Conservation (phyloP, 2,329 filamentous ascomycete species). For the Albifimbria verrucaria region DNA sequence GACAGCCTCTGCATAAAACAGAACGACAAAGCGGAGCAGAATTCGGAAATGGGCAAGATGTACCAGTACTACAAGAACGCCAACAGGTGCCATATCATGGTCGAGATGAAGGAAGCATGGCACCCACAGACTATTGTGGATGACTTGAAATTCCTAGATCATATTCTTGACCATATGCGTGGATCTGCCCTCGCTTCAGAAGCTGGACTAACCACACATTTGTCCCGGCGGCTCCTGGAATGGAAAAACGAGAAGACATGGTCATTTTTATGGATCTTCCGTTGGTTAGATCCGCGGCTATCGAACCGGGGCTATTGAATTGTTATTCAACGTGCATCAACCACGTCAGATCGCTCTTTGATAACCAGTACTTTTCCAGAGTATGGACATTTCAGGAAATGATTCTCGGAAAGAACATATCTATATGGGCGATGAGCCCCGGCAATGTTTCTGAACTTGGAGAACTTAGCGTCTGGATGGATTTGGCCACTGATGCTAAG, state of each 20-base stretch:
- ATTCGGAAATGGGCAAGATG: not conserved
- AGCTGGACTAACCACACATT: not conserved
- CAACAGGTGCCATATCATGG: constrained; percentile 12
- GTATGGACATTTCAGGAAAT: constrained; percentile 28
- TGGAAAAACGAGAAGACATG: not conserved
- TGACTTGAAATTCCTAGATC: constrained; percentile 25
- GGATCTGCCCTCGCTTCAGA: not conserved
- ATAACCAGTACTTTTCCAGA: constrained; percentile 21
- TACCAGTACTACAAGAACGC: not conserved
- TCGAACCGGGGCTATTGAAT: constrained; percentile 1
- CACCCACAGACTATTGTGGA: constrained; percentile 25
- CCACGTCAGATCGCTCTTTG: constrained; percentile 14
- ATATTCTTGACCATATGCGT: constrained; percentile 34
- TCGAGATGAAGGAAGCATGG: constrained; percentile 28
- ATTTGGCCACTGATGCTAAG: not conserved
- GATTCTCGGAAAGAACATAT: constrained; percentile 25
- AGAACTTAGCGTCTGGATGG: not conserved
- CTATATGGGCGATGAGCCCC: constrained; percentile 16
- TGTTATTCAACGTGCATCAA: constrained; percentile 2
- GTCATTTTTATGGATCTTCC: not conserved
- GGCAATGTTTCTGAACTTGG: not conserved
- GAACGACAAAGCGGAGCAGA: not conserved
- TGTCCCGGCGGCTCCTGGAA: not conserved
- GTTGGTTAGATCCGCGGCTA: not conserved
- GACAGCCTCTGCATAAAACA: not conserved